Conservation (phyloP, 2,329 filamentous ascomycete species). For the Microdochium nivale region DNA sequence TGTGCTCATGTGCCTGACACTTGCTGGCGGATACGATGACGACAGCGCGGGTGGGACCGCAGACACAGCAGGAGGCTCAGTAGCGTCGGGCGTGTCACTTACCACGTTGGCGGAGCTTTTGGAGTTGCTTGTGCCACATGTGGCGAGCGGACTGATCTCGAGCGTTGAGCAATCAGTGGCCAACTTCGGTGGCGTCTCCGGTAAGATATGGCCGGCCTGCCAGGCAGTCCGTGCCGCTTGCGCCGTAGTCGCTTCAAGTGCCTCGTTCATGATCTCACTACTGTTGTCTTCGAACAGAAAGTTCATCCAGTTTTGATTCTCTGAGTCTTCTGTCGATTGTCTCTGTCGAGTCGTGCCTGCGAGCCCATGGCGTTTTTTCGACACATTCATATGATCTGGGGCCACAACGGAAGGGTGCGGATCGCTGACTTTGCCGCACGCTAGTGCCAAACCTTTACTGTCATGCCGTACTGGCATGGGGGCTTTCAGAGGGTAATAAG, state of each 20-base stretch:
- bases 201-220: neutral
- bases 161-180: neutral
- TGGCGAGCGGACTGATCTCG: neutral
- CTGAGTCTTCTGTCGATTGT: neutral
- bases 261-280: neutral
- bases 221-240: neutral
- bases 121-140: neutral
- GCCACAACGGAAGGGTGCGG: neutral
- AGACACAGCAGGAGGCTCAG: neutral
- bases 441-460: neutral
- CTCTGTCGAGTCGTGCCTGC: neutral
- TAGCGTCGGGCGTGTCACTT: too few relatives aligned
- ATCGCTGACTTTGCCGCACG: neutral
- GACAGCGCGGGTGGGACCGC: neutral
- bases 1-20: constrained; percentile 9
- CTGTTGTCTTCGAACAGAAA: neutral
- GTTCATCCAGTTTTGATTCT: neutral
- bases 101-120: neutral
- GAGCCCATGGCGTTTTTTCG: too few relatives aligned
- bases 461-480: too few relatives aligned
- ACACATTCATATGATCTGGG: neutral
- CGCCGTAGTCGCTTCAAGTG: neutral
- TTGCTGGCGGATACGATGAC: neutral
- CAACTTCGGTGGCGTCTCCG: neutral
- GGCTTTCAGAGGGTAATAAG: too few relatives aligned